These are phyloP conservation scores for Elaeis guineensis DNA, from an alignment of 176 grass and related monocot genomes.

Conservation along the genomic window DNA sequence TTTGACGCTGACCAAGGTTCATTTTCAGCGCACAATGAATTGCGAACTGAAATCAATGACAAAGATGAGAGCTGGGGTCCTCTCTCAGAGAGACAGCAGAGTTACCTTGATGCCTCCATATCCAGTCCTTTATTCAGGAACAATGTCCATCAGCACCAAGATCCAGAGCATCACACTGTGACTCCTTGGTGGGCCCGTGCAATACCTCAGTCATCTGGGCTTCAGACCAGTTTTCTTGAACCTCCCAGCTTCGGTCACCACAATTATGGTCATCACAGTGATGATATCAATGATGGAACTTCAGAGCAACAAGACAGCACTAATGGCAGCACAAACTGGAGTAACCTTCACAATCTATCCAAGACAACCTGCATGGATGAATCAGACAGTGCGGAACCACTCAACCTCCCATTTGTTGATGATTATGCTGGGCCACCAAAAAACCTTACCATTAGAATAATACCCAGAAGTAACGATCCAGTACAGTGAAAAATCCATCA, in stretches of 20 bases:
- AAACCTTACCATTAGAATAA: conserved; percentile 68
- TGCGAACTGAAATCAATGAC: conserved; percentile 39
- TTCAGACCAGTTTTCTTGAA: conserved; percentile 51
- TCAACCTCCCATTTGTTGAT: conserved; percentile 65
- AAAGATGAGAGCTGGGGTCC: conserved; percentile 8
- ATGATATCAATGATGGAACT: conserved; percentile 22
- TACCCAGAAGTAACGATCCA: conserved; percentile 92
- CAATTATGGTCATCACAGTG: conserved; percentile 32
- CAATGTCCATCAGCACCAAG: conserved; percentile 6
- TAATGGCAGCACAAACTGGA: conserved; percentile 13
- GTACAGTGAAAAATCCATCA: conserved; percentile 23
- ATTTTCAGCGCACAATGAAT: conserved; percentile 10
- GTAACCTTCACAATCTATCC: conserved; percentile 22
- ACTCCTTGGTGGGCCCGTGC: conserved; percentile 42
- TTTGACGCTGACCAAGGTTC: conserved; percentile 5
- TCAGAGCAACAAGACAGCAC: conserved; percentile 17
- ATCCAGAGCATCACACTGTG: conserved; percentile 9
- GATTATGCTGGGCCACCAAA: conserved; percentile 14
- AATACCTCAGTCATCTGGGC: conserved; percentile 9
- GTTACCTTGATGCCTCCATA: conserved; percentile 59
- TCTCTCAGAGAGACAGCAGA: conserved; percentile 32
- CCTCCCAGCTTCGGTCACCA: conserved; percentile 34
- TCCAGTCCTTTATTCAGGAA: conserved; percentile 50
- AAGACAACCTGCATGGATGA: conserved; percentile 57
- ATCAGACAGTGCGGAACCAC: conserved; percentile 45